phyloP scores from a whole-genome alignment of 495 filamentous ascomycete genomes.

The Clohesyomyces aquaticus region DNA sequence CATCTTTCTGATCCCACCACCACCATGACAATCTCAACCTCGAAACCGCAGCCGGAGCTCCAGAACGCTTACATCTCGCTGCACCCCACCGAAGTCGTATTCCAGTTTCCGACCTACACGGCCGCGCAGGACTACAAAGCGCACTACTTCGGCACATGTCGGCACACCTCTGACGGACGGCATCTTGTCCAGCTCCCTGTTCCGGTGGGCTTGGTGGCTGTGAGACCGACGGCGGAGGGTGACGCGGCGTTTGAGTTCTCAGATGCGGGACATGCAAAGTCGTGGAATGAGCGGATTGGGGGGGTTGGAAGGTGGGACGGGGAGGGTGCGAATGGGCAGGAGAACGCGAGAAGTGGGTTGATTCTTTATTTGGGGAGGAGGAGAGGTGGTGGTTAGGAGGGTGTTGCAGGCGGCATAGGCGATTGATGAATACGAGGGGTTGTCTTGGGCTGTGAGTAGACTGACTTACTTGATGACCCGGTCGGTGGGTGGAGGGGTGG shows the following conservation, averaged over 20 bases:
- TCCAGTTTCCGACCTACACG: neutral
- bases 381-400: neutral
- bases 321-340: neutral
- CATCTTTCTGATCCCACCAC: too few relatives aligned
- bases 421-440: neutral
- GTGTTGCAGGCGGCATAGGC: too few relatives aligned
- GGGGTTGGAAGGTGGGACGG: neutral
- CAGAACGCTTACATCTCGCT: neutral
- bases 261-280: neutral
- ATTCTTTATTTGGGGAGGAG: neutral
- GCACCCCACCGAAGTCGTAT: constrained; percentile 2
- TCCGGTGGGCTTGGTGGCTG: neutral
- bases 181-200: neutral
- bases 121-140: neutral
- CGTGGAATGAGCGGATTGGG: neutral
- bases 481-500: too few relatives aligned
- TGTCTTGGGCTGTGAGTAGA: neutral
- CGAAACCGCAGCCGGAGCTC: neutral
- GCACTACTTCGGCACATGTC: neutral
- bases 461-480: too few relatives aligned
- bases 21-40: neutral
- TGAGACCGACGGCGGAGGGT: neutral
- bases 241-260: constrained; percentile 1
- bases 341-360: neutral
- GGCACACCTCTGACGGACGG: neutral